Evolutionary conservation across 1,139 yeast species (phyloP).

Genomic region (Debaryomyces psychrophilus): DNA sequence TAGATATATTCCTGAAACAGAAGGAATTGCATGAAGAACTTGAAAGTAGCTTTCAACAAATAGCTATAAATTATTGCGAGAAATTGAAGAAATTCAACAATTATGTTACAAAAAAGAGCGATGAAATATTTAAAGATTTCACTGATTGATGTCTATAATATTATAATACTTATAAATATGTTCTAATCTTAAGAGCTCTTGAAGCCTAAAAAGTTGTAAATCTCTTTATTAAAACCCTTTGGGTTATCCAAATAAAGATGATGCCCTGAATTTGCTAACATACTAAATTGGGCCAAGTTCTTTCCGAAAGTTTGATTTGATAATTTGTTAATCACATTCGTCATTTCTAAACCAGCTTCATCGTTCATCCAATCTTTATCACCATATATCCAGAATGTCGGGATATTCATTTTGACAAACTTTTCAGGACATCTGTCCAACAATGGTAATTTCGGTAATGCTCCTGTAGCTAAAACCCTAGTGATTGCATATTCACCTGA

Average conservation of each 20-base stretch:
- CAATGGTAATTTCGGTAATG: constrained; percentile 46
- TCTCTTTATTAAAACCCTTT: constrained; percentile 31
- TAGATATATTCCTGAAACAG: constrained; percentile 10
- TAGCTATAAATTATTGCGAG: constrained; percentile 13
- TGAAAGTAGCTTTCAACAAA: constrained; percentile 14
- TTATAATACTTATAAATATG: constrained; percentile 4
- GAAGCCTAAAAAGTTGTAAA: constrained; percentile 45
- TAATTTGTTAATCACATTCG: constrained; percentile 41
- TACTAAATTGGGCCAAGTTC: constrained; percentile 38
- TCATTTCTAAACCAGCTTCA: constrained; percentile 46
- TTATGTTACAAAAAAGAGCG: constrained; percentile 14
- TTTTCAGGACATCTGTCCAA: constrained; percentile 46
- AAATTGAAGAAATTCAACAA: constrained; percentile 14
- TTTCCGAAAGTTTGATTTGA: constrained; percentile 20
- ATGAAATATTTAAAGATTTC: constrained; percentile 12
- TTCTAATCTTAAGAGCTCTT: constrained; percentile 1
- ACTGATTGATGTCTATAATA: background rate
- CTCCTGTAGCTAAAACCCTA: constrained; percentile 43
- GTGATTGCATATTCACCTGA: constrained; percentile 53
- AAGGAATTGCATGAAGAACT: constrained; percentile 19
- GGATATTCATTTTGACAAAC: constrained; percentile 40
- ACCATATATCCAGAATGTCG: constrained; percentile 49
- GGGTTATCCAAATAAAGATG: constrained; percentile 80
- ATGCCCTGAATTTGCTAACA: constrained; percentile 68
- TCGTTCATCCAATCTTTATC: constrained; percentile 52